phyloP scores from a whole-genome alignment of 345 rosid genomes.

The Gossypium arboreum region DNA sequence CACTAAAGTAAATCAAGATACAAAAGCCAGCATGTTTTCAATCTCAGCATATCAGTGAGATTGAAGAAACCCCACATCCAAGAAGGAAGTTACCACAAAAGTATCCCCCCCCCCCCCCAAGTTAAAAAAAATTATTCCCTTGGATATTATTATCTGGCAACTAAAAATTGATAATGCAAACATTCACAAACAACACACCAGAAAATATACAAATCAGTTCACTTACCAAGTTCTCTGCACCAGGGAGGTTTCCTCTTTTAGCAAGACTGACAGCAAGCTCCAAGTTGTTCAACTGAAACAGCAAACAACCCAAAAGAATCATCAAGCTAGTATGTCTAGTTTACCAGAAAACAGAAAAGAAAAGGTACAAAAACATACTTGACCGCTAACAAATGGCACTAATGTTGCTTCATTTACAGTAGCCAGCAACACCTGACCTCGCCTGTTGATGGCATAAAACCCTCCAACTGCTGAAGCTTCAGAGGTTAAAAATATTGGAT shows the following conservation, averaged over 20 bases:
- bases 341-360: conserved; percentile 1
- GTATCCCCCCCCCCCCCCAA: not conserved
- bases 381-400: conserved; percentile 96
- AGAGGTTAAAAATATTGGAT: conserved; percentile 96
- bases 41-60: not conserved
- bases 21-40: not conserved
- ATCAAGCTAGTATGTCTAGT: not conserved
- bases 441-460: conserved; percentile 87
- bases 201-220: not conserved
- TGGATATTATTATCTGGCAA: not conserved
- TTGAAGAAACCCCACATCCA: not conserved
- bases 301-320: conserved; percentile 9
- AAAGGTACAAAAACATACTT: conserved; percentile 45
- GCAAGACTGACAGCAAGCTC: conserved; percentile 99
- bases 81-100: not conserved
- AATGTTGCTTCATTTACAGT: conserved; percentile 92
- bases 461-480: conserved; percentile 92
- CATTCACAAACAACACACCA: not conserved
- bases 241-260: conserved; percentile 99
- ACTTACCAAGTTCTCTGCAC: conserved; percentile 94
- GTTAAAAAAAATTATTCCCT: not conserved
- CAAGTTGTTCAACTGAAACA: conserved; percentile 81
- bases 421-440: conserved; percentile 83
- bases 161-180: not conserved
- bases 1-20: conserved; percentile 1